Base-by-base conservation (phyloP, 2,329 filamentous ascomycete genomes). In the Talaromyces sp. region DNA sequence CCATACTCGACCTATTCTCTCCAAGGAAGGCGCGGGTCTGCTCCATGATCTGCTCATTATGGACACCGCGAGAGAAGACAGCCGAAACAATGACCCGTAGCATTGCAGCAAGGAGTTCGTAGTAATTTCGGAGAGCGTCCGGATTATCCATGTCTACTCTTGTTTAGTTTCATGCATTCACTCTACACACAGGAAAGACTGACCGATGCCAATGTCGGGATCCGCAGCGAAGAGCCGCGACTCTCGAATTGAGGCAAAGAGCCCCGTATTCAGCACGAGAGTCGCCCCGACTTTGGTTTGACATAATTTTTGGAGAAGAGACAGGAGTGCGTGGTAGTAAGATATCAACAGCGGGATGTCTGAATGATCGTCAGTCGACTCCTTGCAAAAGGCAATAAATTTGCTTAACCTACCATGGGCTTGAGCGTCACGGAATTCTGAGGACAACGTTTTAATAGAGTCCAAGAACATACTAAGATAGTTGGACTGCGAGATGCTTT, bases 391-490 rank as follows among this genome's bases (percentile, higher is more conserved):
- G 14, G 11, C n/a, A 35, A 11, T 35, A 37, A 23, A 35, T 40
- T 8, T 28, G 50, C 50, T 31, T 18, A 46, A 69, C 81, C 71
- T 81, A 88, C 88, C 84, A 67, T 79, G 79, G 65, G 76, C 76
- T 69, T 83, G 80, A 37, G 84, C 80, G 61, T 84, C 82, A 60
- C 84, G 82, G 76, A 91, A 85, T 69, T 97, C 93, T 11, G 84
- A 77, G 65, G 93, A 85, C 58, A 97, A 85, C 67, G 85, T 84
- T 68, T 90, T 88, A 62, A 99, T 84, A 58, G 91, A 91, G 76
- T 98, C 93, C 59, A 99, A 88, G 33, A 98, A 84, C 31, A 98
- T 88, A 58, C 90, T 90, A 58, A 97, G 85, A 73, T 97, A 96
- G 77, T 99, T 99, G 54, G 96, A 85, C 62, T 90, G 86, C 70